Percentiles rank a stretch among this genome's conserved stretches.
Conservation (phyloP, 2,329 filamentous ascomycete genomes). For the Zymoseptoria pseudotritici region DNA sequence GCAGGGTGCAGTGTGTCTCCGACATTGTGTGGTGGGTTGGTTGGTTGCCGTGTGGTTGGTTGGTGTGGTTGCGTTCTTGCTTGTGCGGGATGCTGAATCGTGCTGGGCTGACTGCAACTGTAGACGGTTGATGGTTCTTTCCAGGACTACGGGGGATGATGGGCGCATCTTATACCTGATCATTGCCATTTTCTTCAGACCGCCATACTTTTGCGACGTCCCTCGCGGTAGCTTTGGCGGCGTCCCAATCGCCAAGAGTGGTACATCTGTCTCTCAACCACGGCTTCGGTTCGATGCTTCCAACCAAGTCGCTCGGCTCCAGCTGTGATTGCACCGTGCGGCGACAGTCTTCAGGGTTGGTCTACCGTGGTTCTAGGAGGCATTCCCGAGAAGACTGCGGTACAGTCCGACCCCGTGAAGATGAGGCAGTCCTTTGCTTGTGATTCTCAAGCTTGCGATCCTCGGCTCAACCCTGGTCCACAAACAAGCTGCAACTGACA, state of each 20-base stretch:
- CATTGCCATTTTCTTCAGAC: background rate
- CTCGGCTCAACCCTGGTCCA: no score
- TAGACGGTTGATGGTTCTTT: background rate
- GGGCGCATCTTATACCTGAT: background rate
- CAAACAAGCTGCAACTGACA: no score
- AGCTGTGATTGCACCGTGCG: background rate
- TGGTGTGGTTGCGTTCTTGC: background rate
- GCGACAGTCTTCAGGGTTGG: background rate
- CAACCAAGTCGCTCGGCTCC: background rate
- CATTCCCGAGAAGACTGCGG: background rate
- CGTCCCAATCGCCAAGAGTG: background rate
- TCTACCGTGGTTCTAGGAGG: no score
- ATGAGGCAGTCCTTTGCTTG: no score
- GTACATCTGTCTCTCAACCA: background rate
- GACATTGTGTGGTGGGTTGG: background rate
- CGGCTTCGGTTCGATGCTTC: background rate
- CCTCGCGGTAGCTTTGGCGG: background rate
- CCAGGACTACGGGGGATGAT: background rate
- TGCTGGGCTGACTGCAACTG: background rate
- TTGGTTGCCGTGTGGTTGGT: background rate
- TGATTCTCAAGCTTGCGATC: no score
- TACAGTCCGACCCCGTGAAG: background rate
- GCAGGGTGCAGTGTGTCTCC: background rate
- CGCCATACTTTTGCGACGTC: background rate
- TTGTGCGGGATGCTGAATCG: background rate